Conservation (phyloP, 2,329 filamentous ascomycete species). For the Rhinocladiella mackenziei region DNA sequence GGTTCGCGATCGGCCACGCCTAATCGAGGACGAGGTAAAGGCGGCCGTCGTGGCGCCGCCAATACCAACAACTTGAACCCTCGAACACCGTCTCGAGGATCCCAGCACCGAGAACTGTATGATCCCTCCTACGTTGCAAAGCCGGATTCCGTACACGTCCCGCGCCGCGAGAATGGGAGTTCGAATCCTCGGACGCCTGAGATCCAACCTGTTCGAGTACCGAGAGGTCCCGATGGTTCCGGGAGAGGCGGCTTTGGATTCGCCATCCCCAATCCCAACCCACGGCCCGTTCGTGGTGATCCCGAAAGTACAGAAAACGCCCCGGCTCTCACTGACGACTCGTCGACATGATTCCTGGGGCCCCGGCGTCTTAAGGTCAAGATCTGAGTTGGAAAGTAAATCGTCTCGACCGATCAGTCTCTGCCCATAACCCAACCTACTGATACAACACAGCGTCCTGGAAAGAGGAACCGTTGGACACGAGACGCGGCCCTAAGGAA, state of each 20-base stretch:
- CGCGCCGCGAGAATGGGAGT: constrained; percentile 40
- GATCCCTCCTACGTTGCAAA: constrained; percentile 70
- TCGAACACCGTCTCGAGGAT: constrained; percentile 29
- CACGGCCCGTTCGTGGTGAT: not conserved
- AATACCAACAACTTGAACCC: constrained; percentile 33
- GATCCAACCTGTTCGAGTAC: constrained; percentile 62
- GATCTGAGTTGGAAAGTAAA: too few species aligned
- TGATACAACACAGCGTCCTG: too few species aligned
- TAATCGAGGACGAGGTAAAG: constrained; percentile 36
- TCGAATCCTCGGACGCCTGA: constrained; percentile 18
- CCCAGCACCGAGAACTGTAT: constrained; percentile 61
- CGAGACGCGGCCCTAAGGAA: too few species aligned
- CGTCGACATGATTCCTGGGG: not conserved
- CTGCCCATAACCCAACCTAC: too few species aligned
- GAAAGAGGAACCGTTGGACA: too few species aligned
- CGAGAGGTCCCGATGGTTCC: constrained; percentile 71
- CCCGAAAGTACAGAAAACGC: too few species aligned
- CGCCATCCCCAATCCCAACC: constrained; percentile 28
- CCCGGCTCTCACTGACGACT: too few species aligned
- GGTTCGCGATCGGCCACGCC: constrained; percentile 36
- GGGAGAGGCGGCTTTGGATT: constrained; percentile 78
- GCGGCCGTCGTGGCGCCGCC: constrained; percentile 27
- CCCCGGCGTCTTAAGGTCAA: too few species aligned
- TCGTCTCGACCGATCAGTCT: too few species aligned
- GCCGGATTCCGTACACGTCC: constrained; percentile 51